A percentile compares a stretch with the other conserved stretches of the same genome.
Evolutionary conservation across 2,329 filamentous ascomycete species (phyloP).

Genomic region (Penicillium decumbens): DNA sequence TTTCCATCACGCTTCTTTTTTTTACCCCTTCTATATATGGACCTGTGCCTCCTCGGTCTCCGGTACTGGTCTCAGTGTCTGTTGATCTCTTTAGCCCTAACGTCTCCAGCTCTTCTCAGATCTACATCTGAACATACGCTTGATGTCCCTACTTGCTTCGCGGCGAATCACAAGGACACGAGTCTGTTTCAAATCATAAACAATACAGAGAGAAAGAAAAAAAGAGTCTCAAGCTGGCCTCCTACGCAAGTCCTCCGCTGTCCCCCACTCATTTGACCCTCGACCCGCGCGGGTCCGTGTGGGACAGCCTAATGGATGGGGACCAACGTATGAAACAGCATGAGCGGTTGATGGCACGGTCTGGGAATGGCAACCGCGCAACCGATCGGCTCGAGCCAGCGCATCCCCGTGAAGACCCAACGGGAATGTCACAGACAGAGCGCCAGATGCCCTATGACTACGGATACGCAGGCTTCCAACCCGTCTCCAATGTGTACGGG

Average conservation of each 20-base stretch:
- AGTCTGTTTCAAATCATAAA: background rate
- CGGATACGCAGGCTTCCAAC: conserved; percentile 50
- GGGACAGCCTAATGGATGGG: conserved; percentile 67
- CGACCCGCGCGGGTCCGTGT: conserved; percentile 54
- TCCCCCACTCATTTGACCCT: conserved; percentile 61
- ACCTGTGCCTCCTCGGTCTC: background rate
- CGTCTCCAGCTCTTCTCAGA: background rate
- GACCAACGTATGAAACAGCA: conserved; percentile 70
- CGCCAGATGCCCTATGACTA: conserved; percentile 45
- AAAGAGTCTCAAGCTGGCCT: conserved; percentile 56
- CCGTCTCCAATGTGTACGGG: conserved; percentile 3
- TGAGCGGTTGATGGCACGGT: conserved; percentile 58
- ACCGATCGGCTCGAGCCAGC: conserved; percentile 40
- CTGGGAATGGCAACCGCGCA: conserved; percentile 46
- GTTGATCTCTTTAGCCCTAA: background rate
- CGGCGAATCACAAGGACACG: background rate
- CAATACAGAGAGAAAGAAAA: background rate
- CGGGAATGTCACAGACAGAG: conserved; percentile 34
- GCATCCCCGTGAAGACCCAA: conserved; percentile 34
- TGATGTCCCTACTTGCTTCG: background rate
- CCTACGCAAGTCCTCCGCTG: conserved; percentile 58
- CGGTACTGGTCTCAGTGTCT: background rate
- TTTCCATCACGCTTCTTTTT: background rate
- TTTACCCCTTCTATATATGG: background rate
- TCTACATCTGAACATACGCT: background rate